phyloP scores from a whole-genome alignment of 805 yeast species.

The Zygoascus bituminiphila region DNA sequence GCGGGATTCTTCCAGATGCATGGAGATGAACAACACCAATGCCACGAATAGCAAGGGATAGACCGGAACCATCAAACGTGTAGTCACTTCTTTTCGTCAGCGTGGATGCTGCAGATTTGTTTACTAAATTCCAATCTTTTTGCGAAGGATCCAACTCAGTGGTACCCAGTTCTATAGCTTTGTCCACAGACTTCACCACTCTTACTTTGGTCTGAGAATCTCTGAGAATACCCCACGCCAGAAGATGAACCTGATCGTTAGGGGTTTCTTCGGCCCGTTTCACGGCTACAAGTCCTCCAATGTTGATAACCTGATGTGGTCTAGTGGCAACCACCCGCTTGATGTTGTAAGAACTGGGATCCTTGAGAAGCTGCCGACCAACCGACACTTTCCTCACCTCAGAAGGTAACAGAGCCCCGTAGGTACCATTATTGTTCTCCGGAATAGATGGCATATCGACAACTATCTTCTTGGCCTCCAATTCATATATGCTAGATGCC shows the following conservation, averaged over 20 bases:
- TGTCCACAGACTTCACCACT: conserved; percentile 19
- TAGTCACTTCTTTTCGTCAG: conserved; percentile 5
- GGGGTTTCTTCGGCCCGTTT: conserved; percentile 14
- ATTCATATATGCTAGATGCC: conserved; percentile 35
- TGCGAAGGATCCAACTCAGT: conserved; percentile 13
- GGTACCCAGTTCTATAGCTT: conserved; percentile 12
- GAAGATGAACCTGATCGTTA: conserved; percentile 11
- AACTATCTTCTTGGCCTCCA: conserved; percentile 25
- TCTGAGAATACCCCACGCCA: conserved; percentile 25
- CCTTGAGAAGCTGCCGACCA: conserved; percentile 19
- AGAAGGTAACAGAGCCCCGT: conserved; percentile 13
- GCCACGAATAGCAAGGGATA: conserved; percentile 25
- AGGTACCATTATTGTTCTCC: conserved; percentile 23
- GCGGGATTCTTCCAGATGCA: conserved; percentile 25
- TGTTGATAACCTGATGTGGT: conserved; percentile 26
- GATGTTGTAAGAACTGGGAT: conserved; percentile 17
- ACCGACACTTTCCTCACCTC: conserved; percentile 18
- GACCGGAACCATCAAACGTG: conserved; percentile 17
- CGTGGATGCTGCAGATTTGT: conserved; percentile 5
- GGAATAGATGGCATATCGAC: conserved; percentile 28
- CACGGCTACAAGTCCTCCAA: conserved; percentile 29
- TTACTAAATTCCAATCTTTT: conserved; percentile 20
- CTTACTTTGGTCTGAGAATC: conserved; percentile 19
- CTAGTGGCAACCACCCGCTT: conserved; percentile 19
- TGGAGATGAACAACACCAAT: conserved; percentile 28